Base-by-base conservation (phyloP, 306 rosid species). In the Cucurbita ficifolia region DNA sequence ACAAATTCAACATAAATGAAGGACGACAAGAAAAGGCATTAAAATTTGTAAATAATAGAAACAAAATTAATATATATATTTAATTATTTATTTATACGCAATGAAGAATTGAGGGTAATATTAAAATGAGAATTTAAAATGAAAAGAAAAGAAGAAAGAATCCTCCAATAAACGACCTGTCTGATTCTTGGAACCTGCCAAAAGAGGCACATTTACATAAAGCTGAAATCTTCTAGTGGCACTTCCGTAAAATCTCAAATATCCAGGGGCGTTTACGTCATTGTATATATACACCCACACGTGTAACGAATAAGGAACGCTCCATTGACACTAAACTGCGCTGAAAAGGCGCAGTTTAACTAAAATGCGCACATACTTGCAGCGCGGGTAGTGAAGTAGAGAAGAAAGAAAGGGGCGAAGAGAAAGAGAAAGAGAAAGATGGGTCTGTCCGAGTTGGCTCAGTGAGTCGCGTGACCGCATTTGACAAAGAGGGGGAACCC, bases 331-430 rank as follows among this genome's bases (percentile, higher is more conserved):
- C 52, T 73, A 73, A 42, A 21, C n/a, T 43, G 29, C 74, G 18
- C 84, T 61, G 13, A 42, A 73, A 9, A 39, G 24, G 87, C 80
- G 81, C 76, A 80, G 45, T 0, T 0, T 21, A 17, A 8, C n/a
- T 82, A 82, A 70, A 35, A 53, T 85, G 79, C 88, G 83, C 92
- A 77, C 38, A 72, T 10, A 88, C 81, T 79, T 85, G 89, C 89
- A 85, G 91, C 84, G 70, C 59, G 79, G 78, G 85, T 6, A 63
- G 56, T 29, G 81, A 77, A 67, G 81, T 46, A 73, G 81, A 82
- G 52, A 45, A 43, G 73, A 45, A 48, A 8, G 72, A 18, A 19
- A 43, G 17, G 14, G 46, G 2, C 56, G 21, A n/a, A 73, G 72
- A 52, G 57, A 35, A 61, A 69, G 72, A 52, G 57, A 35, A 61